phyloP scores from a whole-genome alignment of 805 yeast genomes.

The Zygotorulaspora danielsina region DNA sequence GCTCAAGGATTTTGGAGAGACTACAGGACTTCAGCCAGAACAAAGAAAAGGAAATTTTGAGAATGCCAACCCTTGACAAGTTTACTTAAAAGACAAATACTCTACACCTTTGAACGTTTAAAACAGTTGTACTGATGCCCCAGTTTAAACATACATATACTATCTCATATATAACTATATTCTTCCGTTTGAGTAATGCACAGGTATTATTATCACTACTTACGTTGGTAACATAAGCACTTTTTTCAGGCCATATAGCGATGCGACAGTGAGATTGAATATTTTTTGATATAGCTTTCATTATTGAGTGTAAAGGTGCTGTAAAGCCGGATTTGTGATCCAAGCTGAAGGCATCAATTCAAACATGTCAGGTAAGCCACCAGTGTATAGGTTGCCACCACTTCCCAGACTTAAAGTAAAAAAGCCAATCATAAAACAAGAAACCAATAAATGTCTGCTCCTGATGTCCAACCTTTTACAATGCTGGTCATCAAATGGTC shows the following conservation, averaged over 20 bases:
- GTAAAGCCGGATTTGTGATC: too few species aligned
- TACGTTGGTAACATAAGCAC: not conserved
- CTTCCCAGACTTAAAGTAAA: constrained; percentile 69
- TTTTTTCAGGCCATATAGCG: not conserved
- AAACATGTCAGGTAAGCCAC: constrained; percentile 36
- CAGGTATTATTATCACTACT: not conserved
- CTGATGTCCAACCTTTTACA: constrained; percentile 79
- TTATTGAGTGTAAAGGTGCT: constrained; percentile 1
- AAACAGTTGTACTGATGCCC: too few species aligned
- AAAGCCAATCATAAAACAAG: constrained; percentile 52
- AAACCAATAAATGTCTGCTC: constrained; percentile 70
- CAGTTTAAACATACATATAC: too few species aligned
- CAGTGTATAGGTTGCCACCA: constrained; percentile 56
- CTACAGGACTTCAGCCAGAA: constrained; percentile 74
- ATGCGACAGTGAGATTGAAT: not conserved
- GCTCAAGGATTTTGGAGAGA: constrained; percentile 55
- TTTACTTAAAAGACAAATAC: too few species aligned
- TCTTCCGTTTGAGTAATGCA: too few species aligned
- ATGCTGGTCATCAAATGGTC: constrained; percentile 97
- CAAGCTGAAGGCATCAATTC: too few species aligned
- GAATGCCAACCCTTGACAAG: constrained; percentile 72
- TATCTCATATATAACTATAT: not conserved
- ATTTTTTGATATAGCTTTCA: too few species aligned
- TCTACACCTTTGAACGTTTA: too few species aligned
- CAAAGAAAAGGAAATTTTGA: constrained; percentile 62